Percentiles rank a stretch among this genome's conserved stretches.
Conservation (phyloP, 2,329 filamentous ascomycete species). For the Aspergillus tanneri region DNA sequence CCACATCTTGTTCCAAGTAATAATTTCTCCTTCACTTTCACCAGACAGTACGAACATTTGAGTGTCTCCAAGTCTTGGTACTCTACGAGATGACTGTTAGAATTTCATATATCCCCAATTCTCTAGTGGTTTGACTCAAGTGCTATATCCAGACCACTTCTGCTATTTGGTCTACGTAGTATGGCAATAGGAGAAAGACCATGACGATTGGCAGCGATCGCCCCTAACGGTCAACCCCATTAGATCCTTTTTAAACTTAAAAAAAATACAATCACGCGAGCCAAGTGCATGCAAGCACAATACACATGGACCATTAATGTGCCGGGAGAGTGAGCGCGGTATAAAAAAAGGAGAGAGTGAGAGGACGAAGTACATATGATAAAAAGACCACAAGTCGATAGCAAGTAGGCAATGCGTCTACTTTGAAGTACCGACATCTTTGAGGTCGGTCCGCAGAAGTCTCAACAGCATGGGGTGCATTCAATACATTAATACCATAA, state of each 20-base stretch:
- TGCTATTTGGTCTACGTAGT: background rate
- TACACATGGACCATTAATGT: constrained; percentile 3
- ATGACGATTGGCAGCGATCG: constrained; percentile 10
- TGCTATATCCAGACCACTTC: constrained; percentile 5
- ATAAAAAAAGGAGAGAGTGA: background rate
- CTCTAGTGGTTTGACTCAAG: background rate
- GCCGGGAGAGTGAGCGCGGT: background rate
- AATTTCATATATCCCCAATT: background rate
- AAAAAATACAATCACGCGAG: constrained; percentile 2
- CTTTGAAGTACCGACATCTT: constrained; percentile 2
- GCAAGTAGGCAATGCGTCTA: background rate
- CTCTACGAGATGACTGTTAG: background rate
- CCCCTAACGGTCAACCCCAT: constrained; percentile 12
- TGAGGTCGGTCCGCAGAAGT: background rate
- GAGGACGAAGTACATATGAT: background rate
- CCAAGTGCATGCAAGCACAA: constrained; percentile 2
- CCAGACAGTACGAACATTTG: constrained; percentile 15
- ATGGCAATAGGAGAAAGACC: constrained; percentile 5
- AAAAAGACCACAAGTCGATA: background rate
- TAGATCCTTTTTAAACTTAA: constrained; percentile 5
- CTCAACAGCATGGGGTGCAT: constrained; percentile 2
- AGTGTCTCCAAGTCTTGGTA: constrained; percentile 5
- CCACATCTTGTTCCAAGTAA: constrained; percentile 29
- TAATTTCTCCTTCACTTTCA: constrained; percentile 2
- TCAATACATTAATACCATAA: background rate